phyloP scores from a whole-genome alignment of 257 asterid species.

The Jasminum sambac region DNA sequence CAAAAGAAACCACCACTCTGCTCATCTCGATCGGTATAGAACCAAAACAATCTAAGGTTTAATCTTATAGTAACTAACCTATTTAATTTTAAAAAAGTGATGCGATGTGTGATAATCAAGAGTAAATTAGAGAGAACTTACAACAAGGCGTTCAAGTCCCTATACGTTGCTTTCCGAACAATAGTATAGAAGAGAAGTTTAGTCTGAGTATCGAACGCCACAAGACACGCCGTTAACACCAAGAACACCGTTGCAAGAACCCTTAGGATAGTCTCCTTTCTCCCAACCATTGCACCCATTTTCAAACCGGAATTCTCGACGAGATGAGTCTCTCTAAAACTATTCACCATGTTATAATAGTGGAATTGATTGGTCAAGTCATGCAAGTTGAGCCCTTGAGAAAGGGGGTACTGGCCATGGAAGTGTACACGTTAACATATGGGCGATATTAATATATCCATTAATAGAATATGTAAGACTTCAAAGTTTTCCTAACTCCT shows the following conservation, averaged over 20 bases:
- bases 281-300: conserved; percentile 29
- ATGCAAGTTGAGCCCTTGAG: neutral
- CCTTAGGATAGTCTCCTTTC: conserved; percentile 35
- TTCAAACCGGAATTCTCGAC: neutral
- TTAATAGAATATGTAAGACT: conserved; percentile 1
- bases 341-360: neutral
- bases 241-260: conserved; percentile 31
- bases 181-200: conserved; percentile 41
- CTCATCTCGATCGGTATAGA: too few relatives aligned
- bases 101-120: neutral
- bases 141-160: conserved; percentile 47
- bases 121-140: conserved; percentile 23
- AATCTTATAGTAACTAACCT: too few relatives aligned
- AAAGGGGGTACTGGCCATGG: conserved; percentile 19
- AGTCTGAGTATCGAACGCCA: conserved; percentile 56
- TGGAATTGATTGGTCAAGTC: neutral
- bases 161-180: conserved; percentile 50
- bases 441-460: conserved; percentile 15
- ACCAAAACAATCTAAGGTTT: too few relatives aligned
- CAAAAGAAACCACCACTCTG: too few relatives aligned
- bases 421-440: conserved; percentile 27
- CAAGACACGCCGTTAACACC: conserved; percentile 43
- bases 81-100: too few relatives aligned
- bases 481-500: neutral
- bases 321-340: neutral